phyloP scores from a whole-genome alignment of 1,284 basidiomycete genomes.

The Ustilago lituana region DNA sequence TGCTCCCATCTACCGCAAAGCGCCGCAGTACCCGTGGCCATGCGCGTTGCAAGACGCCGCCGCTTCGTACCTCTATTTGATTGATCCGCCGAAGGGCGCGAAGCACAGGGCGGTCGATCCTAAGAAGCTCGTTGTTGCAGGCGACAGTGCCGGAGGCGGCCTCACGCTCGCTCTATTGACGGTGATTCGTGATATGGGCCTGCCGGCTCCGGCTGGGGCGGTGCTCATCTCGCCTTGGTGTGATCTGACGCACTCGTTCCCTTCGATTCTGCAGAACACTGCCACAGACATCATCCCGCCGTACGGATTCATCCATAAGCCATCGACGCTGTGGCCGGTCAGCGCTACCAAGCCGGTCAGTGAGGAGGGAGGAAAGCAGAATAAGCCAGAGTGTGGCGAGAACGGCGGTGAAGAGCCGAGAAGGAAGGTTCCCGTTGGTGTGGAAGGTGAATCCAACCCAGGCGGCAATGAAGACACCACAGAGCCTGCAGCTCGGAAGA shows the following conservation, averaged over 20 bases:
- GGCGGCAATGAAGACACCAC: conserved; percentile 5
- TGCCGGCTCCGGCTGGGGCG: conserved; percentile 78
- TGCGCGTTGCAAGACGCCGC: conserved; percentile 89
- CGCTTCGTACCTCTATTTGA: conserved; percentile 81
- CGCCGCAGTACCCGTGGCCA: conserved; percentile 78
- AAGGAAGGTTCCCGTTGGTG: conserved; percentile 29
- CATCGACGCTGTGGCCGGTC: conserved; percentile 64
- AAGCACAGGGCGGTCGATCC: conserved; percentile 77
- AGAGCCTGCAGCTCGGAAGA: conserved; percentile 31
- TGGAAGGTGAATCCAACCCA: too few relatives aligned
- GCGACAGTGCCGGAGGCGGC: conserved; percentile 94
- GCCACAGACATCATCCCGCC: conserved; percentile 75
- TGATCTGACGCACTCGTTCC: conserved; percentile 93
- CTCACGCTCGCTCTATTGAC: conserved; percentile 85
- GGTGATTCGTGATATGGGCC: conserved; percentile 84
- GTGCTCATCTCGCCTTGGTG: conserved; percentile 74
- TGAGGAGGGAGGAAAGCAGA: conserved; percentile 5
- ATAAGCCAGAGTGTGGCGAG: neutral
- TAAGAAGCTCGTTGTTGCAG: conserved; percentile 80
- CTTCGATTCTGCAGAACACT: conserved; percentile 85
- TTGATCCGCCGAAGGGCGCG: conserved; percentile 77
- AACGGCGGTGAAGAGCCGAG: conserved; percentile 9
- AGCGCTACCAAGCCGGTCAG: conserved; percentile 25
- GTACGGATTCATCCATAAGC: conserved; percentile 66
- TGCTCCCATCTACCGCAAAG: conserved; percentile 67